Evolutionary conservation across 106 monocot genomes (phyloP).

Genomic region (Alisma plantagoaquatica): DNA sequence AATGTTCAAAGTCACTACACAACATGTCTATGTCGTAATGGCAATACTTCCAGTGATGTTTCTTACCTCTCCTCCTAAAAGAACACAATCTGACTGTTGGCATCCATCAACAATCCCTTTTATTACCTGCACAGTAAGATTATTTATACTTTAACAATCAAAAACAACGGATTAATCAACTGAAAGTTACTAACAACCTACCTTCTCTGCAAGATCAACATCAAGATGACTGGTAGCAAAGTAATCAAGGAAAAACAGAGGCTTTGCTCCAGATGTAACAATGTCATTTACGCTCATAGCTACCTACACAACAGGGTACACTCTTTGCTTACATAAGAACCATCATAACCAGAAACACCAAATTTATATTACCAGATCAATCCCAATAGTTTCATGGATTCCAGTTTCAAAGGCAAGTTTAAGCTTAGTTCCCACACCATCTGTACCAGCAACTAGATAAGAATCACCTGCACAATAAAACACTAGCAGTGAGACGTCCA

Average conservation of each 20-base stretch:
- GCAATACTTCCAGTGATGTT: too few relatives aligned
- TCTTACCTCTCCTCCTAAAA: constrained; percentile 93
- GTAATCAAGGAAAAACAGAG: constrained; percentile 91
- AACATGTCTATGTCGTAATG: too few relatives aligned
- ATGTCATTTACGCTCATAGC: constrained; percentile 99
- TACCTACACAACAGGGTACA: constrained; percentile 33
- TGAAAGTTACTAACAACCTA: constrained; percentile 1
- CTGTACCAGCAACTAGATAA: constrained; percentile 93
- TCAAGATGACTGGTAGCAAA: constrained; percentile 86
- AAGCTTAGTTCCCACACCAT: constrained; percentile 95
- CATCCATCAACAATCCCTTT: constrained; percentile 96
- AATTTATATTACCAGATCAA: constrained; percentile 73
- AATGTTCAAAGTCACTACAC: too few relatives aligned
- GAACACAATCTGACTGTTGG: constrained; percentile 76
- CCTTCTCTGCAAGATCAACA: constrained; percentile 97
- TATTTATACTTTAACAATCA: neutral
- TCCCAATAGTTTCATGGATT: constrained; percentile 92
- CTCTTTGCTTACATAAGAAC: constrained; percentile 1
- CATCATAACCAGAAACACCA: neutral
- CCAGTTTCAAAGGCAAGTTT: constrained; percentile 98
- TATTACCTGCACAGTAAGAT: constrained; percentile 42
- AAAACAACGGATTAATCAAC: neutral
- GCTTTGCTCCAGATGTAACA: constrained; percentile 94
- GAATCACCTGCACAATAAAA: constrained; percentile 53
- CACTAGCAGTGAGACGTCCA: neutral